A percentile compares a stretch with the other conserved stretches of the same genome.
phyloP scores from a whole-genome alignment of 371 early-diverging fungal species.

The Syncephalastrum contaminatum region DNA sequence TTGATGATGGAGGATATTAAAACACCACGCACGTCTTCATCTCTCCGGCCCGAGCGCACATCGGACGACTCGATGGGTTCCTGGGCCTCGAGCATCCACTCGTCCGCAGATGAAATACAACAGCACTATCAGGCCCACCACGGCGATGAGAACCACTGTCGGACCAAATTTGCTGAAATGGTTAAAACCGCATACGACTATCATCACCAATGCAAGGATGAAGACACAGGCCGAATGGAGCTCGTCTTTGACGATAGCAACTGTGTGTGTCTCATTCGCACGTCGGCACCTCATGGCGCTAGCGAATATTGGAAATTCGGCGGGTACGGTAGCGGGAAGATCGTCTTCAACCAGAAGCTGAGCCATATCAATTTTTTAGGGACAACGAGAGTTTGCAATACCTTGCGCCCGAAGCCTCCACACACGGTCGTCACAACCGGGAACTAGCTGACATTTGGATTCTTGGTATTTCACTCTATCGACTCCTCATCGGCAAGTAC shows the following conservation, averaged over 20 bases:
- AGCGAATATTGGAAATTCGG: no score
- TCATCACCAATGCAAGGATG: slow-evolving; percentile 16
- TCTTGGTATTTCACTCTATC: slow-evolving; percentile 38
- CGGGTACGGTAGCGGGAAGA: no score
- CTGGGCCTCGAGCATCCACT: no score
- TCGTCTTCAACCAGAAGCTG: no score
- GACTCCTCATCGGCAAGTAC: slow-evolving; percentile 36
- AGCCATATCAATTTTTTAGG: no score
- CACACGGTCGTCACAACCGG: slow-evolving; percentile 19
- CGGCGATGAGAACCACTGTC: slow-evolving; percentile 34
- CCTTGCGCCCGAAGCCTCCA: slow-evolving; percentile 37
- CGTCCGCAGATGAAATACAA: no score
- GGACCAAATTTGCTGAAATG: slow-evolving; percentile 36
- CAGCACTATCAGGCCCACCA: background rate
- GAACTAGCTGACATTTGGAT: slow-evolving; percentile 44
- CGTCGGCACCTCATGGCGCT: no score
- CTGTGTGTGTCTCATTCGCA: no score
- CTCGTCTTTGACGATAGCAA: slow-evolving; percentile 23
- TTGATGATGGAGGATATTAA: no score
- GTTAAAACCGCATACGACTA: slow-evolving; percentile 31
- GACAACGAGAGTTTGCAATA: slow-evolving; percentile 13
- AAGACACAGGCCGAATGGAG: slow-evolving; percentile 21
- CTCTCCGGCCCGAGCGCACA: no score
- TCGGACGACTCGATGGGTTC: no score
- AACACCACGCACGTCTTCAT: no score